phyloP scores from a whole-genome alignment of 352 stramenopile species.

The Chrysophaeum taylorii region DNA sequence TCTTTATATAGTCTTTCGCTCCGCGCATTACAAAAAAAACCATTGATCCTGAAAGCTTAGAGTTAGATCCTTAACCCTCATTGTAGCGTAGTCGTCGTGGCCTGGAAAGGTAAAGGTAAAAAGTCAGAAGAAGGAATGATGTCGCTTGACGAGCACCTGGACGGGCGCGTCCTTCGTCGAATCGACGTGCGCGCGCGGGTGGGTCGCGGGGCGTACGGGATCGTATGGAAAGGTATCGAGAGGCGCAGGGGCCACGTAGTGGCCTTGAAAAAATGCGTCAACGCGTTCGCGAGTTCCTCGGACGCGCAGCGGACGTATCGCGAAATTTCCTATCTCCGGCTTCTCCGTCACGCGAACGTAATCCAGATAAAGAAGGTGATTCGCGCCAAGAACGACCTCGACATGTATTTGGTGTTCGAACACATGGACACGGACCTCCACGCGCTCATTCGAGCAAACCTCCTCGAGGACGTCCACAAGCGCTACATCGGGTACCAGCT shows the following conservation, averaged over 20 bases:
- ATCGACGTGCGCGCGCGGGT: not conserved
- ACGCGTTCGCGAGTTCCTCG: not conserved
- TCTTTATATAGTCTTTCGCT: no score
- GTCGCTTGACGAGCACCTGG: not conserved
- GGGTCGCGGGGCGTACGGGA: not conserved
- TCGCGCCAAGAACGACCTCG: no score
- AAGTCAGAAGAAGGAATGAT: no score
- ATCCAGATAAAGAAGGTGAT: no score
- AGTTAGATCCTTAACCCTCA: no score
- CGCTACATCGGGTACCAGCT: slow-evolving; percentile 26
- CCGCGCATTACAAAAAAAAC: no score
- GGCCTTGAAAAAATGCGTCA: not conserved
- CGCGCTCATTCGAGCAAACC: slow-evolving; percentile 61
- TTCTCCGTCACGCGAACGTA: no score
- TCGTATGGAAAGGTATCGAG: slow-evolving; percentile 2
- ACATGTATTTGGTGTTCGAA: slow-evolving; percentile 77
- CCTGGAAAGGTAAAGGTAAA: no score
- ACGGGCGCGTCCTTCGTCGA: not conserved
- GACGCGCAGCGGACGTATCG: not conserved
- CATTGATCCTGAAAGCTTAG: no score
- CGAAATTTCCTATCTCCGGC: not conserved
- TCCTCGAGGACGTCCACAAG: slow-evolving; percentile 27
- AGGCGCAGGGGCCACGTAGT: not conserved
- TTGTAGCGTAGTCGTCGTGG: no score
- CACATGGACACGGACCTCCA: slow-evolving; percentile 78